Evolutionary conservation across 768 basidiomycete genomes (phyloP), one percentile per base, ranked within the genome.

Genomic region (Astraeus odoratus): DNA sequence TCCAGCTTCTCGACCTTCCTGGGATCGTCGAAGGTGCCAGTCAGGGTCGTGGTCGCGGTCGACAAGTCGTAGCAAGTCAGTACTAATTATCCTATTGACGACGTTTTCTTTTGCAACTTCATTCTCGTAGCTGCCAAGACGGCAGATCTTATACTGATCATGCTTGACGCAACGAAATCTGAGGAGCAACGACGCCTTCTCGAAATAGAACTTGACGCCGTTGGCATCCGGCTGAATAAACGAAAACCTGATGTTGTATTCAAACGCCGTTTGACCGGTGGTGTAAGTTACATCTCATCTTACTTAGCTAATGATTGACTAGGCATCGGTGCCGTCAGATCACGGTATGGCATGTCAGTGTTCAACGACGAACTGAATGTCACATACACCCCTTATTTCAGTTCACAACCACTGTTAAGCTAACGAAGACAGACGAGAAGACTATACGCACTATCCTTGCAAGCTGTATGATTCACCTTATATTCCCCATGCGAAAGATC

Each of bases 11-110:
- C 13, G 94, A 97, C 77, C 70, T 97, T 25, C 94, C 94, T 2
- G 94, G 94, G 65, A 97, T 97, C 53, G 91, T 97, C 7, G 90
- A 93, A 65, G 90, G 90, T 12, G 90, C 90, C 16, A 88, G 86
- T 57, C 84, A 89, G 71, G 84, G 87, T 50, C 78, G 93, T 51
- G 94, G 95, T 9, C 78, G 95, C 54, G 95, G 95, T 24, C 80
- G 95, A 53, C 95, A 99, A 66, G 95, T 99, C 27, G 94, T 99
- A 13, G 83, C 94, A 16, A 96, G 83, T 81, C 56, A 42, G 74
- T 57, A 18, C 20, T 13, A 6, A 27, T 10, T 24, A 38, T 19
- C 36, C 22, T 24, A 24, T n/a, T 30, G 19, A 43, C 23, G 22
- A 10, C 27, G 23, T 35, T 37, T 23, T 38, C 20, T 25, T 23